phyloP scores from a whole-genome alignment of 805 yeast genomes.

The Lachancea cidri region DNA sequence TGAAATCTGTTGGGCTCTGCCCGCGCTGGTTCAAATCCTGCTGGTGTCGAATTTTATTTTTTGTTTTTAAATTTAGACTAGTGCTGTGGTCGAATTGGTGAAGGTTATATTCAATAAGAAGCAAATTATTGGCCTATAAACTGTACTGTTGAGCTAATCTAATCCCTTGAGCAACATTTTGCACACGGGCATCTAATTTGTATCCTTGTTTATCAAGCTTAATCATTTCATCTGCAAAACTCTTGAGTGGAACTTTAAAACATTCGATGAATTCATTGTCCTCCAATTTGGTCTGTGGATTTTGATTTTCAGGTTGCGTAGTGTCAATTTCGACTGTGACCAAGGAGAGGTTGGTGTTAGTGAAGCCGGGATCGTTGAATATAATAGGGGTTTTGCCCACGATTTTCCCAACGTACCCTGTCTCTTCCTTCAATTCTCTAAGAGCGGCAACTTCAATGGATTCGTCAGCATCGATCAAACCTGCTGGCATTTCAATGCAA shows the following conservation, averaged over 20 bases:
- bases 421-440: slow-evolving; percentile 86
- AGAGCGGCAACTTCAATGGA: slow-evolving; percentile 72
- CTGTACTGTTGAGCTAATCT: slow-evolving; percentile 44
- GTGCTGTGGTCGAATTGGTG: no score
- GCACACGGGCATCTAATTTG: slow-evolving; percentile 80
- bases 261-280: slow-evolving; percentile 91
- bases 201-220: slow-evolving; percentile 59
- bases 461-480: slow-evolving; percentile 83
- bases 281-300: slow-evolving; percentile 74
- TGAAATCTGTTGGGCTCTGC: slow-evolving; percentile 45
- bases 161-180: slow-evolving; percentile 80
- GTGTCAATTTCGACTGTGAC: slow-evolving; percentile 78
- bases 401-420: slow-evolving; percentile 80
- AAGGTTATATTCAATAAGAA: no score
- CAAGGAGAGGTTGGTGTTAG: slow-evolving; percentile 79
- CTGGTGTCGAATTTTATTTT: slow-evolving; percentile 39
- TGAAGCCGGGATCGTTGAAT: slow-evolving; percentile 81
- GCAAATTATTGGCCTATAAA: slow-evolving; percentile 4
- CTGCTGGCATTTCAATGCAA: slow-evolving; percentile 93
- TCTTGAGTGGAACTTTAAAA: slow-evolving; percentile 62
- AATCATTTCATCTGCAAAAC: slow-evolving; percentile 50
- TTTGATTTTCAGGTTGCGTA: slow-evolving; percentile 53
- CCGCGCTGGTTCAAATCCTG: slow-evolving; percentile 48
- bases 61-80: background rate
- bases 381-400: slow-evolving; percentile 42